phyloP scores from a whole-genome alignment of 331 rosid genomes.

The Phaseolus coccineus region DNA sequence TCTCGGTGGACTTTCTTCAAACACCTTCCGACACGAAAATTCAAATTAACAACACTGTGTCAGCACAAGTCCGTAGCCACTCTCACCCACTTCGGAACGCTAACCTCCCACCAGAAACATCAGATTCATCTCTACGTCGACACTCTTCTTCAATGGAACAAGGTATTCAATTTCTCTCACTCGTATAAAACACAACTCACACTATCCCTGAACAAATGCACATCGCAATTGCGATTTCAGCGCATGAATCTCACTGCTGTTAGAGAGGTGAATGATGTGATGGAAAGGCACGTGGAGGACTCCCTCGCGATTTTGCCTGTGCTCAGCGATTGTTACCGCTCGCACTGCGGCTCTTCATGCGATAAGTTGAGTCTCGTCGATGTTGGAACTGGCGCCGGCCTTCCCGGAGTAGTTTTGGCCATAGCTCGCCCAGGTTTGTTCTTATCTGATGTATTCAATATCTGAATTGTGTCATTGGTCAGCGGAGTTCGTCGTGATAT shows the following conservation, averaged over 20 bases:
- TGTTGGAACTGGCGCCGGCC: slow-evolving; percentile 89
- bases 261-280: slow-evolving; percentile 66
- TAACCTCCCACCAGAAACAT: slow-evolving; percentile 66
- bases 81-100: slow-evolving; percentile 55
- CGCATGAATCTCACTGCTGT: slow-evolving; percentile 88
- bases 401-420: slow-evolving; percentile 84
- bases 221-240: slow-evolving; percentile 50
- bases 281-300: slow-evolving; percentile 94
- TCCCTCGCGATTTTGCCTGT: slow-evolving; percentile 84
- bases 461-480: slow-evolving; percentile 7
- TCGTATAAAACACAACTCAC: background rate
- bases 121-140: slow-evolving; percentile 77
- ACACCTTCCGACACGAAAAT: slow-evolving; percentile 57
- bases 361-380: slow-evolving; percentile 62
- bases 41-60: slow-evolving; percentile 40
- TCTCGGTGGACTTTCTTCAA: slow-evolving; percentile 73
- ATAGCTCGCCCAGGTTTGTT: slow-evolving; percentile 85
- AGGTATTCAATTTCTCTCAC: slow-evolving; percentile 48
- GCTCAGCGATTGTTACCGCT: slow-evolving; percentile 53
- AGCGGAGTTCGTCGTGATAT: background rate
- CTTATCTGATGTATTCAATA: background rate
- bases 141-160: slow-evolving; percentile 92
- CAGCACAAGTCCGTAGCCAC: slow-evolving; percentile 46
- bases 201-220: background rate
- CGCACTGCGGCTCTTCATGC: slow-evolving; percentile 44